A percentile compares a stretch with the other conserved stretches of the same genome.
phyloP scores from a whole-genome alignment of 2,329 filamentous ascomycete genomes.

The Hymenoscyphus infarciens region DNA sequence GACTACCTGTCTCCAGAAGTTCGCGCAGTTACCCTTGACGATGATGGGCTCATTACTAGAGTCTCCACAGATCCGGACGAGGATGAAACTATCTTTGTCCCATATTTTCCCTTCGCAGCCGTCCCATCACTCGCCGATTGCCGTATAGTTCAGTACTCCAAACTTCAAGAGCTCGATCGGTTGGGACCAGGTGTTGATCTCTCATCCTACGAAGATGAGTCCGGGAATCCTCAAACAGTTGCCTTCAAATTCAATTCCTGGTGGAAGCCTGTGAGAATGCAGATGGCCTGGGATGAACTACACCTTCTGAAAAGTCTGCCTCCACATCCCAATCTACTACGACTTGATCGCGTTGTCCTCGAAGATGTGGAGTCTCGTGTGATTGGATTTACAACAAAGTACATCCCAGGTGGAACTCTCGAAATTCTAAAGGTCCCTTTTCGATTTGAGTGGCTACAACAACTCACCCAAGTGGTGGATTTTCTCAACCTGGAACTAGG shows the following conservation, averaged over 20 bases:
- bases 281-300: conserved; percentile 37
- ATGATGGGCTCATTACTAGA: too few relatives aligned
- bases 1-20: too few relatives aligned
- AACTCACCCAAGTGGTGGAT: too few relatives aligned
- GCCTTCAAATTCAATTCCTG: conserved; percentile 17
- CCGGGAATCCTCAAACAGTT: conserved; percentile 15
- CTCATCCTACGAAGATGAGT: conserved; percentile 14
- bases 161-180: conserved; percentile 16
- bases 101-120: too few relatives aligned
- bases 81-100: too few relatives aligned
- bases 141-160: conserved; percentile 15
- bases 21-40: too few relatives aligned
- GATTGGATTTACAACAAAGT: conserved; percentile 39
- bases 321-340: conserved; percentile 38
- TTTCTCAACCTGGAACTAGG: conserved; percentile 38
- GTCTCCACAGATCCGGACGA: too few relatives aligned
- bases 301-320: conserved; percentile 38
- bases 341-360: conserved; percentile 37
- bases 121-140: conserved; percentile 9
- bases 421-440: conserved; percentile 35
- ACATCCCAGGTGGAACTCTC: conserved; percentile 37
- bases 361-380: conserved; percentile 36
- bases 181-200: conserved; percentile 16
- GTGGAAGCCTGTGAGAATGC: conserved; percentile 14
- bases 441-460: conserved; percentile 27